A percentile compares a stretch with the other conserved stretches of the same genome.
Evolutionary conservation across 2,329 filamentous ascomycete species (phyloP).

Genomic region (Cercospora janseana): DNA sequence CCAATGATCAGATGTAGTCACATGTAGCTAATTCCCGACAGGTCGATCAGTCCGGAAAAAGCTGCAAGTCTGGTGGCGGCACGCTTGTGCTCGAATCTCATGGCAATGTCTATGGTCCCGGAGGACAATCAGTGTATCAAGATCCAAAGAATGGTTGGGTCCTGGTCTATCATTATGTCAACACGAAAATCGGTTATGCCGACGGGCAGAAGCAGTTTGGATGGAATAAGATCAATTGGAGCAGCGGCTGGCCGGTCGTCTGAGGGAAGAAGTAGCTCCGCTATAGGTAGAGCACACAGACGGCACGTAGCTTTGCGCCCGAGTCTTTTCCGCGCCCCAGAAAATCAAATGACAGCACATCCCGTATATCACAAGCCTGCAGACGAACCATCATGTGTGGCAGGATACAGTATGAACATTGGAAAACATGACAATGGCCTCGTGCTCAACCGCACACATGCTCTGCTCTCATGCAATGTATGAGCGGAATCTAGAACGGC

Average conservation of each 20-base stretch:
- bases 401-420: no score
- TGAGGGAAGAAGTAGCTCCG: no score
- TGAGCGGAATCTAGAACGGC: no score
- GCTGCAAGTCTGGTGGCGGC: conserved; percentile 58
- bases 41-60: conserved; percentile 53
- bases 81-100: conserved; percentile 61
- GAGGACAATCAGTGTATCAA: conserved; percentile 60
- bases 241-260: conserved; percentile 49
- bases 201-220: conserved; percentile 51
- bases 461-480: no score
- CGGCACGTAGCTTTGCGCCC: no score
- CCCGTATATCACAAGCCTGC: no score
- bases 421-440: no score
- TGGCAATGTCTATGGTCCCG: conserved; percentile 61
- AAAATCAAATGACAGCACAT: no score
- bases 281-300: no score
- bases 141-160: conserved; percentile 53
- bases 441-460: no score
- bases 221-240: conserved; percentile 53
- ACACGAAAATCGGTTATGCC: conserved; percentile 47
- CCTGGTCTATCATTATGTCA: conserved; percentile 63
- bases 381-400: no score
- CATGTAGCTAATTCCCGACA: conserved; percentile 7
- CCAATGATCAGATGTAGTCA: conserved; percentile 16
- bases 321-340: no score